Base-by-base conservation (phyloP, 2,329 filamentous ascomycete genomes). In the Trichoderma lentiforme region DNA sequence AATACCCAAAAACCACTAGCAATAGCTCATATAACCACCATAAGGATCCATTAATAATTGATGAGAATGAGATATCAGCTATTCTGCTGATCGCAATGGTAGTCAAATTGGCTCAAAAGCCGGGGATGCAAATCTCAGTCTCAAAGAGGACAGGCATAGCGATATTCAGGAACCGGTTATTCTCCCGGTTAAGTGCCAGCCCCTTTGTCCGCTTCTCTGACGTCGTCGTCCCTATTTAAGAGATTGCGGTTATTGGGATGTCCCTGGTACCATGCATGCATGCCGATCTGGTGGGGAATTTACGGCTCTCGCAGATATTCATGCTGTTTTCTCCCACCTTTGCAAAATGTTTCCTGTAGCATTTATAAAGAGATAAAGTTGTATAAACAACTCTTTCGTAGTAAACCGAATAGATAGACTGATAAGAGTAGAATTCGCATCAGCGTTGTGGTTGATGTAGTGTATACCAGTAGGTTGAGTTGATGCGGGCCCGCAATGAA, bases 101-200 rank as follows among this genome's bases (percentile, higher is more conserved):
- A 60, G 36, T 26, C 53, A 60, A 69, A 34, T 60, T 47, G 56
- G 11, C 39, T 14, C 4, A 34, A 61, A 39, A 14, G 43, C 4
- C 12, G 18, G 14, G 14, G 14, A 21, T 34, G 36, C n/a, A 61
- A 47, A 61, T 61, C 56, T 15, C 53, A 60, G 56, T 12, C 30
- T 28, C 36, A 70, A 26, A 51, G 9, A 43, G 11, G 21, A 32
- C 26, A 53, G 18, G 11, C n/a, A 62, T 3, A 70, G 21, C n/a
- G 67, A 70, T 70, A 63, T 63, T 62, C 67, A 70, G 67, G 58
- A 53, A 56, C 67, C 67, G 67, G 67, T 6, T 62, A 57, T 63
- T 56, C 26, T 18, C 34, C 30, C 58, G 68, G 60, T 8, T 39
- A 63, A 64, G 51, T 56, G 18, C 14, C 34, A 71, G 61, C 39